Evolutionary conservation across 1,284 basidiomycete genomes (phyloP).

Genomic region (Pterulicium gracile): DNA sequence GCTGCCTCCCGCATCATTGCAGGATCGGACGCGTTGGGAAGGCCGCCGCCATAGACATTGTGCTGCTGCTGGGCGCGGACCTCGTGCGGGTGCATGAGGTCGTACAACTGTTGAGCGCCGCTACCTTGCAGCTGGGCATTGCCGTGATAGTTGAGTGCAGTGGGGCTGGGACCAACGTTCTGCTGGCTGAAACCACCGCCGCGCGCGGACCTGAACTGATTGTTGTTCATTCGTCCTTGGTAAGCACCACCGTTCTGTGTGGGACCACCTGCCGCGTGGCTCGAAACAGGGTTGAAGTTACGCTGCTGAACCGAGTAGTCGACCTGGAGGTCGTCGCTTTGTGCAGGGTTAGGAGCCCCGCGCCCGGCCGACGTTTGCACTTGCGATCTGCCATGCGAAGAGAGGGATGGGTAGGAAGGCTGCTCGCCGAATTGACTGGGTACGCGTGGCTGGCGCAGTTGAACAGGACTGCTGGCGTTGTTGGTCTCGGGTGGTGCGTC

Average conservation of each 20-base stretch:
- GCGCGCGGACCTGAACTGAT: slow-evolving; percentile 34
- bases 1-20: slow-evolving; percentile 59
- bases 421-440: slow-evolving; percentile 44
- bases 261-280: slow-evolving; percentile 18
- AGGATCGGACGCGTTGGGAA: slow-evolving; percentile 73
- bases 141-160: slow-evolving; percentile 41
- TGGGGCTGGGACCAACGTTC: slow-evolving; percentile 40
- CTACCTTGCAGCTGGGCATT: slow-evolving; percentile 51
- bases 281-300: slow-evolving; percentile 33
- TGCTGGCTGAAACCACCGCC: slow-evolving; percentile 50
- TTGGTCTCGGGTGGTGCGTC: slow-evolving; percentile 31
- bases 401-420: slow-evolving; percentile 61
- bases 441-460: slow-evolving; percentile 29
- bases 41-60: slow-evolving; percentile 53
- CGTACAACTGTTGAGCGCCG: slow-evolving; percentile 64
- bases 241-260: slow-evolving; percentile 31
- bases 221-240: slow-evolving; percentile 34
- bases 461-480: slow-evolving; percentile 20
- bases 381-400: slow-evolving; percentile 26
- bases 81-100: slow-evolving; percentile 63
- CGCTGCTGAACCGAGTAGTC: slow-evolving; percentile 51
- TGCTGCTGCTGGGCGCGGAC: slow-evolving; percentile 68
- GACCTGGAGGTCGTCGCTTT: slow-evolving; percentile 42
- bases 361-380: slow-evolving; percentile 29
- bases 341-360: slow-evolving; percentile 20